A percentile compares a stretch with the other conserved stretches of the same genome.
phyloP scores from a whole-genome alignment of 2,329 filamentous ascomycete genomes.

The Ampelomyces quisqualis region DNA sequence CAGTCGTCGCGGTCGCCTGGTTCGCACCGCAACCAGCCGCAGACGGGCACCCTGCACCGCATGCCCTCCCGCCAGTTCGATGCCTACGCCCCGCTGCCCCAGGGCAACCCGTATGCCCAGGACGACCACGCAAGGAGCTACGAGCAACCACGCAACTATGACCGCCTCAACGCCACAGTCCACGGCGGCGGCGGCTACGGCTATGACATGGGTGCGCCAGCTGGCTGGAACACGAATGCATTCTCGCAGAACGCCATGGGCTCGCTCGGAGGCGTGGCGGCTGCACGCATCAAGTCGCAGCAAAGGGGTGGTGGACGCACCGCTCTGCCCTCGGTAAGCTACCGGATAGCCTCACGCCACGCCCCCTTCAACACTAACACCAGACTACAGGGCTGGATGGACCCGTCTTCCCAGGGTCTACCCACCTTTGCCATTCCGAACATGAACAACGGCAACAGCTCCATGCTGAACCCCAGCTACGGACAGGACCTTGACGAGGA shows the following conservation, averaged over 20 bases:
- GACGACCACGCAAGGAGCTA: constrained; percentile 62
- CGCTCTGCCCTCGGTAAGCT: constrained; percentile 72
- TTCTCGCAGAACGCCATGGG: constrained; percentile 69
- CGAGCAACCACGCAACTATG: constrained; percentile 57
- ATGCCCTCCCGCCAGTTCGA: constrained; percentile 79
- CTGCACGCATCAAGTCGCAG: constrained; percentile 57
- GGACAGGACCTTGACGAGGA: constrained; percentile 68
- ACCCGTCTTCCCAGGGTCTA: constrained; percentile 48
- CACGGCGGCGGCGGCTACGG: constrained; percentile 59
- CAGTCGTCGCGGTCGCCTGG: constrained; percentile 68
- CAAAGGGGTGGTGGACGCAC: constrained; percentile 55
- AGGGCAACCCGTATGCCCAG: constrained; percentile 64
- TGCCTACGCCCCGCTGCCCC: constrained; percentile 65
- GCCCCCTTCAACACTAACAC: constrained; percentile 6
- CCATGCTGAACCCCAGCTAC: constrained; percentile 47
- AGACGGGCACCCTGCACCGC: constrained; percentile 62
- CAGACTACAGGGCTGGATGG: constrained; percentile 62
- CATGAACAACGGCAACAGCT: constrained; percentile 39
- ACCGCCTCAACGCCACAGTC: constrained; percentile 60
- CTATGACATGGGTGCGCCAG: constrained; percentile 68
- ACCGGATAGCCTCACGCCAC: constrained; percentile 1
- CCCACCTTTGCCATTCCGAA: constrained; percentile 46
- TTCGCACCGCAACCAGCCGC: constrained; percentile 65
- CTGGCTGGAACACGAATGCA: constrained; percentile 77
- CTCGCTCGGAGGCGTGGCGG: constrained; percentile 54